Evolutionary conservation across 305 asterid species (phyloP).

Genomic region (Fraxinus angustifolia): DNA sequence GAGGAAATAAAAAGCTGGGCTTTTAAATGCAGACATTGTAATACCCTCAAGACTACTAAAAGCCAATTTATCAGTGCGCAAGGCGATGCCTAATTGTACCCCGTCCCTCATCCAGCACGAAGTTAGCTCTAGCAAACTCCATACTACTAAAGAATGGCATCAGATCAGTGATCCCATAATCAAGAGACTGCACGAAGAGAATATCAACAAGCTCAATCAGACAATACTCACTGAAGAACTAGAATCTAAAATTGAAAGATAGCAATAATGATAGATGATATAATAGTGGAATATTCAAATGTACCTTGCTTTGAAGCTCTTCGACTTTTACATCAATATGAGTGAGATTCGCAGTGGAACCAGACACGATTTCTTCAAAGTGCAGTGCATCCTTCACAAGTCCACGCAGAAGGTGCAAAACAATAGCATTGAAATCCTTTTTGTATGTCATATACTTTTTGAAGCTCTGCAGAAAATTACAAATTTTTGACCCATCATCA

Average conservation of each 20-base stretch:
- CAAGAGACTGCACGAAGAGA: conserved; percentile 60
- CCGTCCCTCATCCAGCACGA: conserved; percentile 5
- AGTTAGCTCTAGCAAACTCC: not conserved
- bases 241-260: not conserved
- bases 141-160: conserved; percentile 66
- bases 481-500: not conserved
- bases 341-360: conserved; percentile 47
- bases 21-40: not conserved
- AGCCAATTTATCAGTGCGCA: not conserved
- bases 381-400: conserved; percentile 73
- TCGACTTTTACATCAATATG: conserved; percentile 75
- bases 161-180: conserved; percentile 75
- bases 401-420: conserved; percentile 73
- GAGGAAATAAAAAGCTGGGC: not conserved
- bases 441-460: conserved; percentile 80
- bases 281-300: not conserved
- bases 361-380: conserved; percentile 60
- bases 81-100: not conserved
- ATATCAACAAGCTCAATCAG: conserved; percentile 8
- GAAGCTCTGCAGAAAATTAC: conserved; percentile 64
- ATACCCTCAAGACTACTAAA: not conserved
- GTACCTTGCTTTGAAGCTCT: conserved; percentile 86
- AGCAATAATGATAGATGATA: not conserved
- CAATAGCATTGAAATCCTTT: conserved; percentile 75
- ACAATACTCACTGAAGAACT: not conserved